A percentile compares a stretch with the other conserved stretches of the same genome.
Conservation (phyloP, 2,329 filamentous ascomycete genomes). For the Lomentospora prolificans region DNA sequence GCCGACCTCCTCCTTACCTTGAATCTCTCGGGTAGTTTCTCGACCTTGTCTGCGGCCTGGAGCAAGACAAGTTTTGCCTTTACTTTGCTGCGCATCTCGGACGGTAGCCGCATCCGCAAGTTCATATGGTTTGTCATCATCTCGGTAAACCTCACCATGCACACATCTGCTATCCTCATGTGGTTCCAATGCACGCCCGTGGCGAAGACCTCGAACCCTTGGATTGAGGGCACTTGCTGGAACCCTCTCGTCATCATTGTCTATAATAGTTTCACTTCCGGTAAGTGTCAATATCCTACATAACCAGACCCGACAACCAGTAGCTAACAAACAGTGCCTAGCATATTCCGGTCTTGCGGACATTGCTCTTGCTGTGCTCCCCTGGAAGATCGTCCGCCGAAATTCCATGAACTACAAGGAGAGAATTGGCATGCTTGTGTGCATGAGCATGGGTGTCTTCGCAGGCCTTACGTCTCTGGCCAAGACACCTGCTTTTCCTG, state of each 20-base stretch:
- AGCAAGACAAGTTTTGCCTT: conserved; percentile 22
- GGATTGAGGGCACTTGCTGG: neutral
- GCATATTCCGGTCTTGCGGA: conserved; percentile 25
- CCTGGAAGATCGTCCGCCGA: conserved; percentile 28
- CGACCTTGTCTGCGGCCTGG: conserved; percentile 17
- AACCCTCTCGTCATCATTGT: neutral
- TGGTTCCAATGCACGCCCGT: conserved; percentile 11
- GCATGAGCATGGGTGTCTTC: conserved; percentile 32
- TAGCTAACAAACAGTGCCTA: neutral
- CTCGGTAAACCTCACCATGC: conserved; percentile 15
- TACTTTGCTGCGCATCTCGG: conserved; percentile 18
- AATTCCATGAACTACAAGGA: conserved; percentile 27
- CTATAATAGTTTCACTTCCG: neutral
- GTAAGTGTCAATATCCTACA: neutral
- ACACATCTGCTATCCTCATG: conserved; percentile 13
- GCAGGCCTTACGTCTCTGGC: conserved; percentile 20
- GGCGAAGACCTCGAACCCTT: neutral
- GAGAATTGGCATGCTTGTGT: conserved; percentile 26
- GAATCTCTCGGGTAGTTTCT: conserved; percentile 15
- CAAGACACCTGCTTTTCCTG: conserved; percentile 17
- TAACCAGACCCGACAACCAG: neutral
- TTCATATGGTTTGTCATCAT: conserved; percentile 18
- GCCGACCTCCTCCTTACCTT: conserved; percentile 10
- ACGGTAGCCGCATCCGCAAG: conserved; percentile 13
- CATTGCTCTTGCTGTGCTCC: conserved; percentile 26